Evolutionary conservation across 805 yeast genomes (phyloP).

Genomic region (Vanderwaltozyma yarrowii): DNA sequence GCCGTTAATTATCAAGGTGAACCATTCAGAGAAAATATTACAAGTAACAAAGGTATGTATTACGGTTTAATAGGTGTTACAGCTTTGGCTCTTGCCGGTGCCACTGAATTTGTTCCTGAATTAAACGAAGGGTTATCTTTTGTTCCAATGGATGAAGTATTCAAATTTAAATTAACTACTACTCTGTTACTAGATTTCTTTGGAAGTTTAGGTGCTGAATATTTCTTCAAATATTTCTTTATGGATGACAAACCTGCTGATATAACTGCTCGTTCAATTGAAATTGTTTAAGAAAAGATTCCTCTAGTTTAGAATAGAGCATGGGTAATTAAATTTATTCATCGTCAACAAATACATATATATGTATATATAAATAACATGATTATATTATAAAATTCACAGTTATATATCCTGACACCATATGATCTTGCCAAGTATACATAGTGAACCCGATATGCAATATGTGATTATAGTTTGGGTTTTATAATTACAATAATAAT

Average conservation of each 20-base stretch:
- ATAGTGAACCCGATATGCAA: too few species aligned
- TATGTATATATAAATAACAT: too few species aligned
- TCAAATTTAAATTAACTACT: slow-evolving; percentile 68
- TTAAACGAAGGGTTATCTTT: slow-evolving; percentile 84
- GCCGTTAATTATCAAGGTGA: slow-evolving; percentile 96
- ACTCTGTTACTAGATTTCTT: slow-evolving; percentile 68
- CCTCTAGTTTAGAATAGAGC: too few species aligned
- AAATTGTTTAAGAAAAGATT: not conserved
- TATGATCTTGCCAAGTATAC: too few species aligned
- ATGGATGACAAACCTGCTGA: slow-evolving; percentile 90
- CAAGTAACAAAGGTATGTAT: slow-evolving; percentile 92
- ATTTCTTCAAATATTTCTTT: slow-evolving; percentile 70
- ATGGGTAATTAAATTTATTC: too few species aligned
- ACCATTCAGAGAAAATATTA: slow-evolving; percentile 87
- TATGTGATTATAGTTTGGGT: too few species aligned
- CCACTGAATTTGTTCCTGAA: slow-evolving; percentile 93
- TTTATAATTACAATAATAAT: too few species aligned
- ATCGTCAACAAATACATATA: too few species aligned
- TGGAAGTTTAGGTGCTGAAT: slow-evolving; percentile 68
- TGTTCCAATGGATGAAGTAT: slow-evolving; percentile 68
- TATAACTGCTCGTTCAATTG: slow-evolving; percentile 43
- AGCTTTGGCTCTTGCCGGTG: slow-evolving; percentile 76
- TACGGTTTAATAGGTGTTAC: slow-evolving; percentile 90
- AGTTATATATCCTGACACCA: too few species aligned
- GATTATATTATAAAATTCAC: too few species aligned